Evolutionary conservation across 2,329 filamentous ascomycete species (phyloP), one percentile per base, ranked within the genome.

Genomic region (Cryphonectria naterciae): DNA sequence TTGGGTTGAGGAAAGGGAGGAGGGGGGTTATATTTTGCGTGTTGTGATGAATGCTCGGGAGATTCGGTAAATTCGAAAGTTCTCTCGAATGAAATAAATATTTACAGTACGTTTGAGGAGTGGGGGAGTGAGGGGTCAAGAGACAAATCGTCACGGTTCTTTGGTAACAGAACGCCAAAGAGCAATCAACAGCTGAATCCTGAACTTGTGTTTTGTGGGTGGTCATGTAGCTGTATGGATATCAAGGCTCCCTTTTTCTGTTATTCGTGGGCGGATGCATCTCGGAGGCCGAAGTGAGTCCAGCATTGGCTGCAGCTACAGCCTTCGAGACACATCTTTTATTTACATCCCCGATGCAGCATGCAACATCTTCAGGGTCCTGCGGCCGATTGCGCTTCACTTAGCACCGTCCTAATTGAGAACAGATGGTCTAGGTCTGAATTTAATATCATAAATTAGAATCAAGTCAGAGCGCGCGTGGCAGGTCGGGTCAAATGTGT

Each of bases 291-390:
- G 68, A 70, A 70, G 56, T 67, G 10, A 32, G 41, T 17, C 41
- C 41, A 41, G 64, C 63, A 70, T 70, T 70, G 68, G 68, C 39
- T 70, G 54, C 68, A 62, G 65, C 69, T 60, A 43, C 43, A 56
- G 19, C 43, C 22, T 11, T 41, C 5, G 13, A n/a, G 28, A 41
- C n/a, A 19, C 41, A 46, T 25, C 22, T 49, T 56, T 19, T 32
- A 43, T 8, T 28, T 32, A 13, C 28, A 37, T 49, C 8, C 67
- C 67, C 67, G 67, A 68, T 41, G 58, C 67, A 52, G 28, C 56
- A 35, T 62, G 60, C 32, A n/a, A 41, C 32, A 41, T 62, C 58
- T 13, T 13, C 58, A 41, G 5, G 5, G 32, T 7, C 32, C 35
- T 35, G 58, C 32, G 35, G 19, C 32, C 58, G 7, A 25, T 41